Percentiles rank a stretch among this genome's conserved stretches.
Conservation (phyloP, 148 eudicot genomes). For the Rhododendron molle region DNA sequence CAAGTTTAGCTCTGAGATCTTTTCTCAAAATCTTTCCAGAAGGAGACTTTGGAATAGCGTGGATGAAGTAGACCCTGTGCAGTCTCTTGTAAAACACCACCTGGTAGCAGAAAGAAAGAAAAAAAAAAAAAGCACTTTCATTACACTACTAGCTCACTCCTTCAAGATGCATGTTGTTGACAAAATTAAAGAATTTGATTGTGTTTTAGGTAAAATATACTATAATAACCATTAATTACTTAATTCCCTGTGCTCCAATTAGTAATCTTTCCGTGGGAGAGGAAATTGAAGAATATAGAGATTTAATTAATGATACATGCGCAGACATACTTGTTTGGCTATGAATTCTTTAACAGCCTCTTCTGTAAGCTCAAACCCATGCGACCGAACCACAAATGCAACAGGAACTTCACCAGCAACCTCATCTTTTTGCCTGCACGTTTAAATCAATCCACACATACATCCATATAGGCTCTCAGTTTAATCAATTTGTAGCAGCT, state of each 20-base stretch:
- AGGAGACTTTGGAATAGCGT: slow-evolving; percentile 77
- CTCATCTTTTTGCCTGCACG: slow-evolving; percentile 67
- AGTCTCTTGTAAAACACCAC: slow-evolving; percentile 85
- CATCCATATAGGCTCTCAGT: background rate
- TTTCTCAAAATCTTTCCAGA: slow-evolving; percentile 82
- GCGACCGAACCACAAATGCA: slow-evolving; percentile 73
- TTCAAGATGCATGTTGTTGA: background rate
- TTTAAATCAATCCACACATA: background rate
- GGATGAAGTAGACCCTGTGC: slow-evolving; percentile 73
- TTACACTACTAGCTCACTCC: background rate
- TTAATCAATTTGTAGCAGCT: background rate
- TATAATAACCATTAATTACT: background rate
- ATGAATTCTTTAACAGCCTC: slow-evolving; percentile 74
- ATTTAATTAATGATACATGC: background rate
- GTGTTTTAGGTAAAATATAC: background rate
- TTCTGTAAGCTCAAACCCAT: slow-evolving; percentile 62
- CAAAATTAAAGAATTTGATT: background rate
- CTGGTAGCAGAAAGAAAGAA: slow-evolving; percentile 20
- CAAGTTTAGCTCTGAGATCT: slow-evolving; percentile 63
- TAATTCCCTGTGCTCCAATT: background rate
- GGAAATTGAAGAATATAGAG: background rate
- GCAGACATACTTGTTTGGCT: slow-evolving; percentile 57
- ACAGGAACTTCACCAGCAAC: slow-evolving; percentile 94
- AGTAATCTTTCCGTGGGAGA: background rate
- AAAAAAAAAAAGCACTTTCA: slow-evolving; percentile 24